phyloP scores from a whole-genome alignment of 169 alveolate species.

The Plasmodium yoelii region DNA sequence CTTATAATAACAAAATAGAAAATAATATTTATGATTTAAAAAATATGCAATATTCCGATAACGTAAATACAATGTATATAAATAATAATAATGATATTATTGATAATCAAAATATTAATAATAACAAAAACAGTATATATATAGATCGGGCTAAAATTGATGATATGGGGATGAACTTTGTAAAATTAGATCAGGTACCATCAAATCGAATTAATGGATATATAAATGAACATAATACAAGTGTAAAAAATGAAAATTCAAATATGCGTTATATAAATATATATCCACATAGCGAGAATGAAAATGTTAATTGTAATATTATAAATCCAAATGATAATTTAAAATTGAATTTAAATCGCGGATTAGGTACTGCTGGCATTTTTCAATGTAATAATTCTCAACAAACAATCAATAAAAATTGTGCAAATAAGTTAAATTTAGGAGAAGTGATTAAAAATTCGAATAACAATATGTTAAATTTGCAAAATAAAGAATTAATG shows the following conservation, averaged over 20 bases:
- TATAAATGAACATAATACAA: conserved; percentile 13
- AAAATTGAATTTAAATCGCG: not conserved
- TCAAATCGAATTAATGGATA: conserved; percentile 24
- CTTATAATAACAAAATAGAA: conserved; percentile 9
- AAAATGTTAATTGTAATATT: not conserved
- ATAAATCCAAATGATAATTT: not conserved
- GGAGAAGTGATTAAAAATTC: conserved; percentile 32
- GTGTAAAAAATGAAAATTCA: not conserved
- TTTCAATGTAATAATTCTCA: conserved; percentile 12
- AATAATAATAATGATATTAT: conserved; percentile 1
- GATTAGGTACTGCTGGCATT: not conserved
- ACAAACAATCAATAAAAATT: not conserved
- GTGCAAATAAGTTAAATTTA: conserved; percentile 1
- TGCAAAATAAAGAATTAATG: conserved; percentile 52
- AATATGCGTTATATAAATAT: conserved; percentile 12
- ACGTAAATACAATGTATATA: not conserved
- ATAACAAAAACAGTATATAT: conserved; percentile 9
- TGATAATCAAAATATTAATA: not conserved
- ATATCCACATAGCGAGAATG: conserved; percentile 8
- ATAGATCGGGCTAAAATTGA: conserved; percentile 17
- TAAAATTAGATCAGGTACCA: conserved; percentile 2
- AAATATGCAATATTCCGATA: conserved; percentile 7
- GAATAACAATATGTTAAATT: conserved; percentile 35
- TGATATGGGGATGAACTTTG: conserved; percentile 5
- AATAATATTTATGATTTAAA: conserved; percentile 6